Evolutionary conservation across 768 basidiomycete species (phyloP).

Genomic region (Amanita rubescens): DNA sequence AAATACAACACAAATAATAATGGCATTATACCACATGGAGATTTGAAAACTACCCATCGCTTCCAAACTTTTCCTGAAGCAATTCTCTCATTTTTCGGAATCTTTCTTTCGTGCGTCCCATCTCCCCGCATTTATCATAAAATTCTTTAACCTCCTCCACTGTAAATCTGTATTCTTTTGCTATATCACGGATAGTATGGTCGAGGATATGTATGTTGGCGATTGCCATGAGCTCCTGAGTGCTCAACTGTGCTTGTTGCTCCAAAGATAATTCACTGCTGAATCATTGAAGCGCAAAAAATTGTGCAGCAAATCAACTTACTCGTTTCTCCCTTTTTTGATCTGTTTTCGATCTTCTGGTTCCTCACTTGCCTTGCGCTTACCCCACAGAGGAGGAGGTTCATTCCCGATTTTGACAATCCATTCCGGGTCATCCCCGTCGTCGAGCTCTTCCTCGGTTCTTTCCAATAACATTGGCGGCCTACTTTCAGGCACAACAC

Average conservation of each 20-base stretch:
- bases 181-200: slow-evolving; percentile 57
- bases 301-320: slow-evolving; percentile 12
- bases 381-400: slow-evolving; percentile 64
- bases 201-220: slow-evolving; percentile 59
- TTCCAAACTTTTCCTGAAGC: slow-evolving; percentile 30
- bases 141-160: slow-evolving; percentile 72
- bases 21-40: background rate
- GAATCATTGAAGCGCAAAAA: background rate
- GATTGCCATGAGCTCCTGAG: slow-evolving; percentile 27
- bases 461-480: slow-evolving; percentile 5
- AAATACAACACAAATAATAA: background rate
- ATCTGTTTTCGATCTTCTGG: slow-evolving; percentile 18
- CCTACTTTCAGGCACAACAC: slow-evolving; percentile 6
- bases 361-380: slow-evolving; percentile 43
- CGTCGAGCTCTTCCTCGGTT: slow-evolving; percentile 63
- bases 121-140: slow-evolving; percentile 67
- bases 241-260: slow-evolving; percentile 14
- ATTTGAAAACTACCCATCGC: slow-evolving; percentile 16
- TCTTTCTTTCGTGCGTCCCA: slow-evolving; percentile 53
- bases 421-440: slow-evolving; percentile 57
- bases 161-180: slow-evolving; percentile 62
- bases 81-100: slow-evolving; percentile 63
- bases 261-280: background rate
- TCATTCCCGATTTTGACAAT: slow-evolving; percentile 52
- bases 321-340: slow-evolving; percentile 42